phyloP scores from a whole-genome alignment of 306 rosid species.

The Prunus padus region DNA sequence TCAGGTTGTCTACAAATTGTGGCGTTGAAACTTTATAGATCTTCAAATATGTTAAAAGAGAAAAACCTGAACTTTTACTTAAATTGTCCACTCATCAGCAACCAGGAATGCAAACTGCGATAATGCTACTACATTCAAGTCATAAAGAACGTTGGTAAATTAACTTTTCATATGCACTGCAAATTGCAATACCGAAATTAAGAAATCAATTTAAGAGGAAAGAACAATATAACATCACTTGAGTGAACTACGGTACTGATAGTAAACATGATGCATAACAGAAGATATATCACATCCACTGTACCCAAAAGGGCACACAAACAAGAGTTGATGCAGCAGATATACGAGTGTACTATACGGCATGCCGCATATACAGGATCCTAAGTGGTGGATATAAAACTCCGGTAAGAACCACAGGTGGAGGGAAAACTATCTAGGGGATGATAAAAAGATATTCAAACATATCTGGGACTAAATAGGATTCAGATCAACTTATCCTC shows the following conservation, averaged over 20 bases:
- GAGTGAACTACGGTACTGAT: neutral
- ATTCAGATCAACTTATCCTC: constrained; percentile 8
- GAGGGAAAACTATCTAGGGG: neutral
- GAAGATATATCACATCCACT: neutral
- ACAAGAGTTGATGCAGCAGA: constrained; percentile 8
- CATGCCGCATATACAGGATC: neutral
- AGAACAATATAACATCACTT: neutral
- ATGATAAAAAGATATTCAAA: neutral
- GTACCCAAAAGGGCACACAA: constrained; percentile 7
- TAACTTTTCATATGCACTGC: neutral
- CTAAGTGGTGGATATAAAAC: neutral
- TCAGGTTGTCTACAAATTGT: constrained; percentile 21
- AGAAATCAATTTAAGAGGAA: neutral
- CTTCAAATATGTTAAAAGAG: constrained; percentile 15
- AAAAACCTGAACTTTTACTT: constrained; percentile 29
- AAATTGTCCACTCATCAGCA: constrained; percentile 25
- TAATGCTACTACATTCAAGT: constrained; percentile 11
- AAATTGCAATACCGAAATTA: neutral
- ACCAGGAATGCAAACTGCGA: constrained; percentile 25
- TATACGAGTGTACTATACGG: neutral
- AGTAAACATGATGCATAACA: neutral
- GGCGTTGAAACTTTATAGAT: constrained; percentile 23
- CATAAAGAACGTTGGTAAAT: constrained; percentile 10
- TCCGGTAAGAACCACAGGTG: neutral
- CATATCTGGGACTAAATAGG: neutral